Percentiles rank a stretch among this genome's conserved stretches.
phyloP scores from a whole-genome alignment of 495 filamentous ascomycete species.

The Penicillium roqueforti region DNA sequence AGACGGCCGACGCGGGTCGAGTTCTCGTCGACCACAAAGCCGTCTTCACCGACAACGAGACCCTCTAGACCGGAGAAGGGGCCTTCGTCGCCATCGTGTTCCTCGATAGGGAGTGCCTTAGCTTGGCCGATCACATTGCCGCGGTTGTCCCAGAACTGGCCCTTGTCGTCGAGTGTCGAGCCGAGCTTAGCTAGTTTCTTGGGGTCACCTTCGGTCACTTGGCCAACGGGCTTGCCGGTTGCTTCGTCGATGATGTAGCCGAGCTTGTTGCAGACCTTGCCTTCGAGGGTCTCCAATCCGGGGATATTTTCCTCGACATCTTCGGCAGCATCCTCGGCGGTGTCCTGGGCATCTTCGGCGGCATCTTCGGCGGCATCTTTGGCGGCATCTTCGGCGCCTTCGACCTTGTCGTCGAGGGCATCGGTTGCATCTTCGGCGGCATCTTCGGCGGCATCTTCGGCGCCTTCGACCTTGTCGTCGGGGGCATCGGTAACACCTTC shows the following conservation, averaged over 20 bases:
- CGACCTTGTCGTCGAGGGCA: conserved; percentile 26
- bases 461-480: conserved; percentile 2
- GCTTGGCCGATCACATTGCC: conserved; percentile 58
- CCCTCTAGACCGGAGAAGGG: conserved; percentile 63
- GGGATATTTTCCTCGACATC: conserved; percentile 42
- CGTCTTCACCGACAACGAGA: conserved; percentile 55
- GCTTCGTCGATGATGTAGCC: conserved; percentile 52
- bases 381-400: conserved; percentile 21
- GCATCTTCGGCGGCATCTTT: conserved; percentile 31
- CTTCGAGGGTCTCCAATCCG: conserved; percentile 56
- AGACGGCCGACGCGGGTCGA: conserved; percentile 55
- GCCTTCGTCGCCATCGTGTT: conserved; percentile 50
- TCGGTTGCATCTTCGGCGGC: too few relatives aligned
- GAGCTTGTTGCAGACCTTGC: conserved; percentile 57
- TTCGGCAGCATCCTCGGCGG: conserved; percentile 31
- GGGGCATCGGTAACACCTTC: neutral
- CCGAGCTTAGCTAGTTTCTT: conserved; percentile 55
- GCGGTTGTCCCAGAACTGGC: conserved; percentile 59
- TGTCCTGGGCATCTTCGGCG: conserved; percentile 16
- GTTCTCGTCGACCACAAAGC: conserved; percentile 57
- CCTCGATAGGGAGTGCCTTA: conserved; percentile 55
- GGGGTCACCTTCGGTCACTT: conserved; percentile 56
- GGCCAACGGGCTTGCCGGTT: conserved; percentile 53
- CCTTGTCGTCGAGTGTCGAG: conserved; percentile 55
- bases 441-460: conserved; percentile 27